These are phyloP conservation scores for Neofusicoccum ribis DNA, from an alignment of 2,329 filamentous ascomycete species.

Conservation along the genomic window DNA sequence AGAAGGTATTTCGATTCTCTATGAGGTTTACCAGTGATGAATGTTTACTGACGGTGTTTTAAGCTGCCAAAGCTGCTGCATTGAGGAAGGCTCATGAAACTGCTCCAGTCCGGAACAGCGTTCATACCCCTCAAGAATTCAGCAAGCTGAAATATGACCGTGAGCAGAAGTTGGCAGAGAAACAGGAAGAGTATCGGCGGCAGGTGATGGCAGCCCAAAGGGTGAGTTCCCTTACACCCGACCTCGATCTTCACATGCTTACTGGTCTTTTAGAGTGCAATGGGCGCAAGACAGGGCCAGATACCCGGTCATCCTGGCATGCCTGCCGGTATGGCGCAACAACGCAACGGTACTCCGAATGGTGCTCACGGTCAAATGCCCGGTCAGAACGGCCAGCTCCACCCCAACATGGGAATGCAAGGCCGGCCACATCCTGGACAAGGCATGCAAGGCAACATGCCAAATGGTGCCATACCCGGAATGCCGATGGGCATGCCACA, in stretches of 20 bases:
- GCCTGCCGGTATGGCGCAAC: slow-evolving; percentile 36
- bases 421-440: slow-evolving; percentile 37
- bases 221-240: slow-evolving; percentile 35
- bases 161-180: slow-evolving; percentile 66
- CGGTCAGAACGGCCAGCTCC: slow-evolving; percentile 29
- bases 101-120: slow-evolving; percentile 58
- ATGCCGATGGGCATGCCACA: slow-evolving; percentile 63
- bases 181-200: slow-evolving; percentile 61
- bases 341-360: slow-evolving; percentile 44
- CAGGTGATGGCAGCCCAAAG: slow-evolving; percentile 60
- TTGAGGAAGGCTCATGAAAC: slow-evolving; percentile 79
- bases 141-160: slow-evolving; percentile 86
- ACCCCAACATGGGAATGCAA: slow-evolving; percentile 32
- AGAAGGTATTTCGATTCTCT: slow-evolving; percentile 54
- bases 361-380: slow-evolving; percentile 31
- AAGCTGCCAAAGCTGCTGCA: slow-evolving; percentile 63
- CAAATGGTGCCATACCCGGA: slow-evolving; percentile 50
- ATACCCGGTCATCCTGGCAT: slow-evolving; percentile 23
- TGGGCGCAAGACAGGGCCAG: slow-evolving; percentile 35
- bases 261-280: slow-evolving; percentile 18
- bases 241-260: neutral
- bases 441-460: slow-evolving; percentile 50
- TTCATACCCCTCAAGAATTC: slow-evolving; percentile 84
- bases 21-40: neutral
- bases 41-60: slow-evolving; percentile 14